Evolutionary conservation across 2,329 filamentous ascomycete genomes (phyloP), one percentile per base, ranked within the genome.

Genomic region (Penicillium sumatraense): DNA sequence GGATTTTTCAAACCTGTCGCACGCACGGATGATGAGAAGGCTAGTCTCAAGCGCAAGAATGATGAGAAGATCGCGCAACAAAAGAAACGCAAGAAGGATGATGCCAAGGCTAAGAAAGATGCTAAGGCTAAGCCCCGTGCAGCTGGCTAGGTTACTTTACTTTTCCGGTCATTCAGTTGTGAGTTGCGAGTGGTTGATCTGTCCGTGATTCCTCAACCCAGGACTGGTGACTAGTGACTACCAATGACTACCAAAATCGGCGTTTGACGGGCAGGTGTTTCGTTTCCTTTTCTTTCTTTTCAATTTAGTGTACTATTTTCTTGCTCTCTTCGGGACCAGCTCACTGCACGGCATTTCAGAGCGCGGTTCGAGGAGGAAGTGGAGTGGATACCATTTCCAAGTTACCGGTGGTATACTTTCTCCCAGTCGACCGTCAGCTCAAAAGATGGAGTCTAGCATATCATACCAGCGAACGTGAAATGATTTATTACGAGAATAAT

Each of bases 1-100:
- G 95, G 95, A 0, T 99, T 99, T 80, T 99, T 99, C 83, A 97
- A 96, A 80, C 87, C 91, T 1, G 78, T 96, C 14, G 89, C 91
- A 58, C 96, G 93, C 80, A 91, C 93, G 0, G 90, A 93, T 0
- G 89, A 88, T 61, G 88, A 99, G 78, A 90, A 93, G 77, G 88
- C 89, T 51, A 87, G 77, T 38, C 79, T 96, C 69, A 99, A 99
- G 84, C 85, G 95, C 64, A 99, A 98, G 81, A 83, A 95, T 33
- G 93, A 98, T 49, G 90, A 93, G 78, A 96, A 96, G 80, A 82
- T 91, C 27, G 92, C 93, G 67, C 89, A 92, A 65, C 92, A 91
- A 77, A 97, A 93, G 81, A 98, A 98, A 84, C 96, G 93, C 79
- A 83, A 89, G 64, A 99, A 97, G 83, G 86, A 90, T 60, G 91